Evolutionary conservation across 345 rosid genomes (phyloP), one percentile per base, ranked within the genome.

Genomic region (Eucalyptus decipiens): DNA sequence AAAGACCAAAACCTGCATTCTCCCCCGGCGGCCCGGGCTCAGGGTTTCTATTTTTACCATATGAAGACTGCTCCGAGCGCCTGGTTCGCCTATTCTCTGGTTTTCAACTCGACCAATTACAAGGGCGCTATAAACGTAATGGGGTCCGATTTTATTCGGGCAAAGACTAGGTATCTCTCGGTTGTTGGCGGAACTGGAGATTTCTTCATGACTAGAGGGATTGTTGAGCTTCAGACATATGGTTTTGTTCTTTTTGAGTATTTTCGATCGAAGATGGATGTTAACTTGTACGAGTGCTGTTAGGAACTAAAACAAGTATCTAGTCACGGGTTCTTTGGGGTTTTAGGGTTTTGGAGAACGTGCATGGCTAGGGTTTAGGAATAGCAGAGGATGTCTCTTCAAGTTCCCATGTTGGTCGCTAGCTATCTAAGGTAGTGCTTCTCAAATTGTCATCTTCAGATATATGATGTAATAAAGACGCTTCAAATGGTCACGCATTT

Each of bases 151-250:
- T 90, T 91, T 88, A 91, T 95, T 90, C 92, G 81, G 91, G 93
- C 91, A 88, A 92, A 93, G 90, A 94, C 96, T 10, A 95, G 97
- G 86, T 97, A 96, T 85, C 90, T 95, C 14, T 95, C 95, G 2
- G 94, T 95, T 7, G 94, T 95, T 3, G 96, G 96, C 23, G 95
- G 96, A 21, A 95, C 97, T 0, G 96, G 95, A 28, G 95, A 96
- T 49, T 95, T 96, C 89, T 93, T 95, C 94, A 95, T 95, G 97
- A 90, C 95, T 10, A 89, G 95, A 91, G 97, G 97, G 56, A 91
- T 94, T 24, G 95, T 93, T 30, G 93, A 94, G 4, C 90, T 95
- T 72, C 89, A 87, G 80, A 94, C 95, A 6, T 95, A 93, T 47
- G 49, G 90, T 18, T 40, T 91, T 13, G 92, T 95, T 86, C 94